phyloP scores from a whole-genome alignment of 805 yeast genomes.

The Kazachstania africana region DNA sequence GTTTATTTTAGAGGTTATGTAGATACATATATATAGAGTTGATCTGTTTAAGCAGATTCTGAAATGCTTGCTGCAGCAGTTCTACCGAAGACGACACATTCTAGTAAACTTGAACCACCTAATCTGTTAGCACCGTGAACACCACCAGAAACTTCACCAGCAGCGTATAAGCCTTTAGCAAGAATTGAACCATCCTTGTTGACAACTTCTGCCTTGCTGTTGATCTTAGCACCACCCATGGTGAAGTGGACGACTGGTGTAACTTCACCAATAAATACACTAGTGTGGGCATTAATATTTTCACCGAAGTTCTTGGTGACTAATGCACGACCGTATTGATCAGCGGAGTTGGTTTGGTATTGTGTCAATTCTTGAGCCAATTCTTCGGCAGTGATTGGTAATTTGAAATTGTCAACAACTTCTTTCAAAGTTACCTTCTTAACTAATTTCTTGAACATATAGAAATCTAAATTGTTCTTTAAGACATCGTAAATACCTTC shows the following conservation, averaged over 20 bases:
- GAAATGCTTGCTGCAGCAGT: slow-evolving; percentile 41
- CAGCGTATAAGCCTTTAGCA: slow-evolving; percentile 42
- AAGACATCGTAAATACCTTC: slow-evolving; percentile 35
- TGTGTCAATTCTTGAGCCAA: slow-evolving; percentile 15
- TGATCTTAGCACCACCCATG: slow-evolving; percentile 54
- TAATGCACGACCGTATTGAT: slow-evolving; percentile 28
- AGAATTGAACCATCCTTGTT: slow-evolving; percentile 22
- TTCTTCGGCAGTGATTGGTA: slow-evolving; percentile 15
- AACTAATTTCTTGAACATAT: slow-evolving; percentile 30
- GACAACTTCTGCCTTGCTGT: slow-evolving; percentile 36
- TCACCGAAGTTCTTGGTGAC: slow-evolving; percentile 25
- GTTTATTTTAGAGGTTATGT: too few species aligned
- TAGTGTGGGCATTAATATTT: slow-evolving; percentile 16
- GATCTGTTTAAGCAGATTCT: too few species aligned
- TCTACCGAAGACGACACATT: slow-evolving; percentile 51
- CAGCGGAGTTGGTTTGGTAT: slow-evolving; percentile 18
- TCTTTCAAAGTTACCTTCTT: slow-evolving; percentile 21
- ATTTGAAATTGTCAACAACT: slow-evolving; percentile 16
- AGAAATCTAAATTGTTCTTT: slow-evolving; percentile 40
- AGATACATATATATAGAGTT: too few species aligned
- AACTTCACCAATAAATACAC: slow-evolving; percentile 36
- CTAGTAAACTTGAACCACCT: slow-evolving; percentile 46
- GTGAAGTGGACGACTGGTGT: slow-evolving; percentile 59
- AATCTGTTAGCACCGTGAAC: slow-evolving; percentile 54
- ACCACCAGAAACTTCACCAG: slow-evolving; percentile 61